Percentiles rank a stretch among this genome's conserved stretches.
phyloP scores from a whole-genome alignment of 345 rosid species.

The Pugionium cornutum region DNA sequence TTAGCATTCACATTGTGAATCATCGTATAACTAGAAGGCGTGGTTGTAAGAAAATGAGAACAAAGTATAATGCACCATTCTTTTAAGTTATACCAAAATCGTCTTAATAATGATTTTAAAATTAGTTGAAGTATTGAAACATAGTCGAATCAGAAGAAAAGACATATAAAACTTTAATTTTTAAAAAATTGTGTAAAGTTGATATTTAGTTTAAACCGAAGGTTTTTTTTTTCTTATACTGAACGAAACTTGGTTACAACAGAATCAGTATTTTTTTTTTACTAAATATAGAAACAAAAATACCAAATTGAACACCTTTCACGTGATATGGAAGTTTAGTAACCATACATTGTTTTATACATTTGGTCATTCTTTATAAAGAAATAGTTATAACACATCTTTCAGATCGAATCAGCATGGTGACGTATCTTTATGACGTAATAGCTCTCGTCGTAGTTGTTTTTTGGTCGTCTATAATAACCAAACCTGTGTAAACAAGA shows the following conservation, averaged over 20 bases:
- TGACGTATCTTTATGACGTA: constrained; percentile 18
- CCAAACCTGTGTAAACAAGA: background rate
- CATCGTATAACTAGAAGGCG: too few relatives aligned
- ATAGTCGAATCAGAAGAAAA: background rate
- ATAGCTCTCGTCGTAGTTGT: background rate
- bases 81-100: too few relatives aligned
- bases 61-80: too few relatives aligned
- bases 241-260: too few relatives aligned
- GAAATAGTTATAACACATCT: background rate
- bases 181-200: background rate
- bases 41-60: too few relatives aligned
- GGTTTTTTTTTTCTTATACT: too few relatives aligned
- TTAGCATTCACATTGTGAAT: too few relatives aligned
- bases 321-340: background rate
- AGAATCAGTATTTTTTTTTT: background rate
- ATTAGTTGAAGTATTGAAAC: background rate
- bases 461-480: constrained; percentile 4
- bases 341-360: constrained; percentile 21
- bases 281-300: background rate
- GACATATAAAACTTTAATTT: constrained; percentile 1
- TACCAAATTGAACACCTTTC: constrained; percentile 12
- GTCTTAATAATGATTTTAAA: too few relatives aligned
- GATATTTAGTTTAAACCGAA: background rate
- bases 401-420: background rate
- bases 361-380: constrained; percentile 19